Percentiles rank a stretch among this genome's conserved stretches.
phyloP scores from a whole-genome alignment of 768 basidiomycete species.

The Gloeophyllum trabeum region DNA sequence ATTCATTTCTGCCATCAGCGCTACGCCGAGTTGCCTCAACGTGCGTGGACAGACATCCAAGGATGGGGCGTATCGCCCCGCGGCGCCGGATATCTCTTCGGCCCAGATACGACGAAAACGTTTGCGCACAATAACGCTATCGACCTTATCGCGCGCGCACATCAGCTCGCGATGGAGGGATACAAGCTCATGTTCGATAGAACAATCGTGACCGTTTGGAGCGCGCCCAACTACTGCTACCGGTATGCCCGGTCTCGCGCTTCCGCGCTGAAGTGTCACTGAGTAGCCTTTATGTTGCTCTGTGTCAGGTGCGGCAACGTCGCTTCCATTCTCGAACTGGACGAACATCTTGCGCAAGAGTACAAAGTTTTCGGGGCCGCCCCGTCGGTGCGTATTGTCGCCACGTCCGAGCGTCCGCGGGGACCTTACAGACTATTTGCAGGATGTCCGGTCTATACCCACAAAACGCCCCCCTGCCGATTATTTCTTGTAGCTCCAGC shows the following conservation, averaged over 20 bases:
- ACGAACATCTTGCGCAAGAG: constrained; percentile 87
- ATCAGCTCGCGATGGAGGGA: constrained; percentile 97
- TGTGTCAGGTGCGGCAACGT: constrained; percentile 93
- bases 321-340: constrained; percentile 87
- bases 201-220: constrained; percentile 96
- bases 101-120: constrained; percentile 78
- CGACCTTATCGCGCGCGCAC: constrained; percentile 91
- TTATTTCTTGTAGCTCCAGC: constrained; percentile 84
- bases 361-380: constrained; percentile 96
- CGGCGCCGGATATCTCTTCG: constrained; percentile 93
- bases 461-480: constrained; percentile 80
- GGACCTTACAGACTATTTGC: constrained; percentile 1
- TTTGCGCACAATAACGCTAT: constrained; percentile 90
- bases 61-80: constrained; percentile 98
- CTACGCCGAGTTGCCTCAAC: neutral
- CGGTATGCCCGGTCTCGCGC: constrained; percentile 41
- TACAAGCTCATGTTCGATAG: constrained; percentile 96
- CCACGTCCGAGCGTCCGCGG: neutral
- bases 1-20: neutral
- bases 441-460: constrained; percentile 78
- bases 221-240: constrained; percentile 97
- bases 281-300: neutral
- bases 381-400: constrained; percentile 48
- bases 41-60: constrained; percentile 49
- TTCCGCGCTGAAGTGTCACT: neutral